A percentile compares a stretch with the other conserved stretches of the same genome.
phyloP scores from a whole-genome alignment of 2,329 filamentous ascomycete species.

The Calonectria montana region DNA sequence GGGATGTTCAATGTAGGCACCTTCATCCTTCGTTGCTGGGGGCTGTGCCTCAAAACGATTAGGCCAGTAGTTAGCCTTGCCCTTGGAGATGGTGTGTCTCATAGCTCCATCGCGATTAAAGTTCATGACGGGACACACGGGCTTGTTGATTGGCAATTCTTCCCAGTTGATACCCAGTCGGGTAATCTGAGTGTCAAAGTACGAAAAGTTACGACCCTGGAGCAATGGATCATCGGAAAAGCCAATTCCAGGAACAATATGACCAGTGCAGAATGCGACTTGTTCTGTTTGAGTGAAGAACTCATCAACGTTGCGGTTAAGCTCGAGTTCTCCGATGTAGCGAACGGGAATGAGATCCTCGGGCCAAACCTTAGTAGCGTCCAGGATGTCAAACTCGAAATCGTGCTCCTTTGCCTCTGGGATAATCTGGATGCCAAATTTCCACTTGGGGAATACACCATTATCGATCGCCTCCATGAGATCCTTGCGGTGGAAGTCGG shows the following conservation, averaged over 20 bases:
- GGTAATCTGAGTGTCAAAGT: slow-evolving; percentile 46
- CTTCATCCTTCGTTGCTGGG: slow-evolving; percentile 70
- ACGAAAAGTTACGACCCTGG: slow-evolving; percentile 78
- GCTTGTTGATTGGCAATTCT: slow-evolving; percentile 81
- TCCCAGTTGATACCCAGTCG: slow-evolving; percentile 75
- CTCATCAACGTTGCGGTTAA: slow-evolving; percentile 84
- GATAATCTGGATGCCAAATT: slow-evolving; percentile 84
- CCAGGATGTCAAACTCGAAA: slow-evolving; percentile 88
- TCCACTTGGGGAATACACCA: slow-evolving; percentile 80
- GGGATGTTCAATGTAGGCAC: slow-evolving; percentile 74
- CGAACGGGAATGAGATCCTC: slow-evolving; percentile 80
- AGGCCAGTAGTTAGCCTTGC: slow-evolving; percentile 76
- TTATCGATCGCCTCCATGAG: slow-evolving; percentile 79
- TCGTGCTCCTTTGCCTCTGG: slow-evolving; percentile 77
- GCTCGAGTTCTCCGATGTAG: slow-evolving; percentile 82
- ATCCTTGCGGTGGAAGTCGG: slow-evolving; percentile 86
- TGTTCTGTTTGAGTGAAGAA: slow-evolving; percentile 88
- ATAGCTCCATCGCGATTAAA: slow-evolving; percentile 80
- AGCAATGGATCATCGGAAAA: slow-evolving; percentile 80
- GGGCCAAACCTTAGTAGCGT: slow-evolving; percentile 88
- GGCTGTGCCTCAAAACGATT: slow-evolving; percentile 71
- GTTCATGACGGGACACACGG: slow-evolving; percentile 80
- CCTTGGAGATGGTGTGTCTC: slow-evolving; percentile 76
- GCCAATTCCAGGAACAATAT: slow-evolving; percentile 82
- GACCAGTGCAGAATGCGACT: slow-evolving; percentile 83